Evolutionary conservation across 1,284 basidiomycete genomes (phyloP), one percentile per base, ranked within the genome.

Genomic region (Calocybe gambosa): DNA sequence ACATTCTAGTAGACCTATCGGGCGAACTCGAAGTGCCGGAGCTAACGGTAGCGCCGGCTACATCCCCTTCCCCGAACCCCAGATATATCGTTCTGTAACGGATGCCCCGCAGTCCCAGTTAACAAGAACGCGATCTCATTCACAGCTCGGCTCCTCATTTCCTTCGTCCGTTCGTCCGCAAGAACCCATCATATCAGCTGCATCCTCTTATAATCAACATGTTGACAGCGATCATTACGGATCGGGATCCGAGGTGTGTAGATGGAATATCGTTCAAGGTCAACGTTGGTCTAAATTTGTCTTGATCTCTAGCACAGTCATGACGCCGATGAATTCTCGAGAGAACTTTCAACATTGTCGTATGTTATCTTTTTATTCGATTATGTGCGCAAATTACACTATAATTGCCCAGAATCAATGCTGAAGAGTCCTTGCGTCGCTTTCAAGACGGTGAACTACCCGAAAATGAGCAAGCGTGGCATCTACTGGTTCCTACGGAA

Each of bases 391-490:
- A n/a, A n/a, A n/a, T 47, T 48, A 25, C 50, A 53, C 36, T 39
- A 35, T 29, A 58, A 33, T 39, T 33, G 42, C 45, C 39, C 53
- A 63, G 60, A 39, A 64, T 85, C 25, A 68, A 77, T 43, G 76
- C 79, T n/a, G 80, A 82, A 50, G 83, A 85, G 57, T 75, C 71
- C 31, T 61, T 89, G 8, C 67, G 63, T 38, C 73, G 68, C 23
- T 89, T 89, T 57, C 86, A 89, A 57, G 62, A 65, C 0, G 80
- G 79, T 21, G 65, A 78, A 47, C 65, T 89, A 5, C 58, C 69
- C 3, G 78, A 81, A 36, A 68, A 66, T 9, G 80, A 89, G 46
- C 75, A 83, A 59, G 84, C 86, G 50, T 93, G 89, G 89, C 70
- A 89, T 62, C 69, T 74, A 42, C 70, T 93, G 5, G 85, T 91